Base-by-base conservation (phyloP, 1,284 basidiomycete species). In the Malassezia arunalokei region DNA sequence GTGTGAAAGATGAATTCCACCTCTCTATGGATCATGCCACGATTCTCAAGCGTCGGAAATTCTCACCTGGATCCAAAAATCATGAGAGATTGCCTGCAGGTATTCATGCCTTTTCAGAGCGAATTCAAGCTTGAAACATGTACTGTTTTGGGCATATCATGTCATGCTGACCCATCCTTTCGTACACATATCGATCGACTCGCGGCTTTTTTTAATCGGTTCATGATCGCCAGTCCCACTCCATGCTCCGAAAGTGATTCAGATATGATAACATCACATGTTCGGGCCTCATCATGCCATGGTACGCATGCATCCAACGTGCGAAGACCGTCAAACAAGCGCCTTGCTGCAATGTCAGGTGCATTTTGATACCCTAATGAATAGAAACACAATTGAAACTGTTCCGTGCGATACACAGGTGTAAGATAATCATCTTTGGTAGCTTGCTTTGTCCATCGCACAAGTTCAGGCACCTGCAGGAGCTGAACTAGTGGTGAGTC, bases 151-250 rank as follows among this genome's bases (percentile, higher is more conserved):
- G 20, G 20, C 5, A 11, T 15, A 11, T 35, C 33, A 2, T 35
- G 9, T 11, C 33, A 35, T 35, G 33, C n/a, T 35, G 33, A 11
- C 33, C 9, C 33, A 35, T 35, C 3, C 11, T 35, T 11, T 5
- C n/a, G n/a, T 35, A 35, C 33, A 35, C 33, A 35, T 35, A 15
- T 11, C 15, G 58, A 62, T 9, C 46, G 53, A 41, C 62, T 61
- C 12, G 90, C 89, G 1, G 94, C 92, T 74, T 98, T 98, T 56
- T 81, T 81, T n/a, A 91, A 81, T n/a, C 92, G 79, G 71, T 98
- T 96, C 91, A 96, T 96, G 27, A 98, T 82, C 1, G 94, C 94
- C 42, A 96, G 75, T 0, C 92, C 94, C 61, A 95, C 84, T 28
- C 82, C 81, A 17, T 80, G 79, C 71, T 95, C 88, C 32, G 78